Conservation (phyloP, 139 green algal species). For the Edaphochlamys debaryana region DNA sequence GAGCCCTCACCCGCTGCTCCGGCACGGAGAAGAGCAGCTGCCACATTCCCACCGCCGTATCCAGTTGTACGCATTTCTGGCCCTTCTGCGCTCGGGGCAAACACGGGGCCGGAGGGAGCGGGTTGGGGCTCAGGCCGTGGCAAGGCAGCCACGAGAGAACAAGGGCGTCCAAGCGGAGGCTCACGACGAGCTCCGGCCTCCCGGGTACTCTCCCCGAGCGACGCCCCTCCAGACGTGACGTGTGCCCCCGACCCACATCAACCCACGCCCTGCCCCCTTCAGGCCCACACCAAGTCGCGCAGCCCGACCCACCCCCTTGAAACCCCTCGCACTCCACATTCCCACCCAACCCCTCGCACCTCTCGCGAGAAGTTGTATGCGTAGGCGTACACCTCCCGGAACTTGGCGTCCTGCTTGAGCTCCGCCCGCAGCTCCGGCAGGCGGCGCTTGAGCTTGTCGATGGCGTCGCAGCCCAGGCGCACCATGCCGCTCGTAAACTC, state of each 20-base stretch:
- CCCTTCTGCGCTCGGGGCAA: slow-evolving; percentile 76
- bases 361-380: slow-evolving; percentile 82
- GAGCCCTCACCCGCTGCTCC: too few relatives aligned
- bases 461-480: slow-evolving; percentile 65
- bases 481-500: slow-evolving; percentile 83
- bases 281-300: too few relatives aligned
- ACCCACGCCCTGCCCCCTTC: too few relatives aligned
- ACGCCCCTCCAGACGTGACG: too few relatives aligned
- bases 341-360: slow-evolving; percentile 43
- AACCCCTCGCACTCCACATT: too few relatives aligned
- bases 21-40: slow-evolving; percentile 77
- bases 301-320: too few relatives aligned
- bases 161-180: too few relatives aligned
- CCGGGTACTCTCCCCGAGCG: too few relatives aligned
- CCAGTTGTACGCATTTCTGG: slow-evolving; percentile 93
- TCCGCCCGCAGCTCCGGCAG: slow-evolving; percentile 78
- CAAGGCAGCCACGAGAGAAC: neutral
- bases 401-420: slow-evolving; percentile 66
- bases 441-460: slow-evolving; percentile 76
- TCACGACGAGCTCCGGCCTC: too few relatives aligned
- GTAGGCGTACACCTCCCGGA: slow-evolving; percentile 83
- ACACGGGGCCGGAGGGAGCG: neutral
- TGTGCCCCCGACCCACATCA: too few relatives aligned
- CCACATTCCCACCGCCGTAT: slow-evolving; percentile 95
- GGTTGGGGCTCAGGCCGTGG: too few relatives aligned